Evolutionary conservation across 495 filamentous ascomycete species (phyloP).

Genomic region (Penicillium argentinense): DNA sequence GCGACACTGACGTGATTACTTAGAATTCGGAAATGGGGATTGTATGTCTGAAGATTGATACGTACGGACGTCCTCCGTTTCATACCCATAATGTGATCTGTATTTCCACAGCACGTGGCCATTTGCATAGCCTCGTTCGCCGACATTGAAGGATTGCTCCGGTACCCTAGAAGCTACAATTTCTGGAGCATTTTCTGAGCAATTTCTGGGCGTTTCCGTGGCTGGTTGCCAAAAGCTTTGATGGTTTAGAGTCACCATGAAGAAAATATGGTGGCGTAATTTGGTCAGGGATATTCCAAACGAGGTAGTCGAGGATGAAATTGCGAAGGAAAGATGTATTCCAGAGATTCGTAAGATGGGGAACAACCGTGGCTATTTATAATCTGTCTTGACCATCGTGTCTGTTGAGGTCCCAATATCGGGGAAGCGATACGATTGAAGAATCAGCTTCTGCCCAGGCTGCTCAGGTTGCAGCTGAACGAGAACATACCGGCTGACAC

Average conservation of each 20-base stretch:
- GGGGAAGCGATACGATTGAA: neutral
- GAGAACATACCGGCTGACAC: neutral
- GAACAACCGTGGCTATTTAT: neutral
- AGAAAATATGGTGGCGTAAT: too few species aligned
- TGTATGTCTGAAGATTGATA: neutral
- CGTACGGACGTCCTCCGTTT: neutral
- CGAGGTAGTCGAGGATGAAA: too few species aligned
- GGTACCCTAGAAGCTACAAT: neutral
- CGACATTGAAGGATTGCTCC: neutral
- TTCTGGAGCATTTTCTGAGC: neutral
- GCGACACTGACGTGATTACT: neutral
- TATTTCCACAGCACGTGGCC: neutral
- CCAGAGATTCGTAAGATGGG: neutral
- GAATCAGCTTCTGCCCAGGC: too few species aligned
- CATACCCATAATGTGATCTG: neutral
- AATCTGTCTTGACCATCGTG: neutral
- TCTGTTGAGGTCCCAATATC: neutral
- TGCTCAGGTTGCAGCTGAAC: neutral
- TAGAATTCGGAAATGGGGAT: neutral
- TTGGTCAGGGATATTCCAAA: too few species aligned
- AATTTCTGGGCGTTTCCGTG: neutral
- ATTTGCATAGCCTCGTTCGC: neutral
- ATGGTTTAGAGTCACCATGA: neutral
- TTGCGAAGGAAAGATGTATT: too few species aligned
- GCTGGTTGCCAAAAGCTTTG: constrained; percentile 3